Base-by-base conservation (phyloP, 495 filamentous ascomycete genomes). In the Talaromyces proteolyticus region DNA sequence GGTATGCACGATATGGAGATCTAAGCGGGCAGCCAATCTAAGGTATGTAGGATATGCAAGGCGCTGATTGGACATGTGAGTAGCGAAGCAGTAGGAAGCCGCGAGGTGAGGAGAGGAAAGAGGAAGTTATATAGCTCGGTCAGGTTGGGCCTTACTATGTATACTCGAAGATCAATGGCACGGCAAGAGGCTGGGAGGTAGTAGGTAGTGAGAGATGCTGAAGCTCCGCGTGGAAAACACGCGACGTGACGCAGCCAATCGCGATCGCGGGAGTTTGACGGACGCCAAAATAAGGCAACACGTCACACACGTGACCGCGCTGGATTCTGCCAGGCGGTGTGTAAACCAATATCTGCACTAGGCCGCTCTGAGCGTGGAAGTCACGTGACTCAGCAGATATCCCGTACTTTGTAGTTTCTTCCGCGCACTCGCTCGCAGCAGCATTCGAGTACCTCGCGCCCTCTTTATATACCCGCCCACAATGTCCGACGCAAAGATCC, bases 401-500 rank as follows among this genome's bases (percentile, higher is more conserved):
- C n/a, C n/a, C n/a, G n/a, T n/a, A n/a, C n/a, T n/a, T n/a, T n/a
- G n/a, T n/a, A n/a, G n/a, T n/a, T n/a, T n/a, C n/a, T 54, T n/a
- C 6, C 11, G 19, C 47, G n/a, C 23, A 26, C 47, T 20, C 25
- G 34, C 11, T 44, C 53, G 36, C 44, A 51, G 41, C 39, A 51
- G 21, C 18, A 25, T 29, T 34, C 20, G 34, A 12, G 52, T 54
- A 60, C 48, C 50, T 62, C 52, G 53, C 16, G 16, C 39, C 57
- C 57, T 47, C 55, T 66, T 62, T 65, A 68, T 68, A 61, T 48
- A 42, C 49, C 46, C 58, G 52, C 43, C 50, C 66, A 79, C 53
- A 54, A 89, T 90, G 86, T 77, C 84, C 42, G 86, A 90, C 66
- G 69, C 77, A 59, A 89, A 89, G 74, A 84, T 90, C 39, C 84